phyloP scores from a whole-genome alignment of 2,329 filamentous ascomycete species.

The Stagonosporopsis cucurbitacearum region DNA sequence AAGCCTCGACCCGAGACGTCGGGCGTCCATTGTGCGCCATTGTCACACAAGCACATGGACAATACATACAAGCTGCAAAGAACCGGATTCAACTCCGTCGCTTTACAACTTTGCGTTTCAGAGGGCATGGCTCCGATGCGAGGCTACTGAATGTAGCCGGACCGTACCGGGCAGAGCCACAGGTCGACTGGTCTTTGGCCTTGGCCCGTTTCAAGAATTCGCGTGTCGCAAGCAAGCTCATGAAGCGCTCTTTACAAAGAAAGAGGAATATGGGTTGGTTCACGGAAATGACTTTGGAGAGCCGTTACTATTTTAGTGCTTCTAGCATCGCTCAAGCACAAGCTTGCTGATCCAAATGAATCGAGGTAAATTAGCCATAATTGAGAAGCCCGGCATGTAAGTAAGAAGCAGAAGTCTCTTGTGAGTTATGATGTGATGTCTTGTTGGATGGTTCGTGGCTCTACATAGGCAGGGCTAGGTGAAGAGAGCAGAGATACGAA shows the following conservation, averaged over 20 bases:
- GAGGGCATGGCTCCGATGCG: background rate
- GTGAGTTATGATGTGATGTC: too few relatives aligned
- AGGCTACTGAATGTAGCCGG: background rate
- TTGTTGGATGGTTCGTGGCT: background rate
- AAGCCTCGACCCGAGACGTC: background rate
- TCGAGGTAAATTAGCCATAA: too few relatives aligned
- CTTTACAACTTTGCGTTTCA: background rate
- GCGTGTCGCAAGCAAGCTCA: background rate
- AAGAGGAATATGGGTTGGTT: background rate
- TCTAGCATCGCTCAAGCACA: background rate
- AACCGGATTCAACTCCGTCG: background rate
- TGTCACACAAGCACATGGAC: slow-evolving; percentile 5
- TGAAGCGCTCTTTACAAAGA: background rate
- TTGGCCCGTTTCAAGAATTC: background rate
- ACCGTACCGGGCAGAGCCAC: background rate
- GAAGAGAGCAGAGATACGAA: background rate
- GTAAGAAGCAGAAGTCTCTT: too few relatives aligned
- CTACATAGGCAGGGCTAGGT: too few relatives aligned
- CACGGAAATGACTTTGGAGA: background rate
- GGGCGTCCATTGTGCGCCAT: background rate
- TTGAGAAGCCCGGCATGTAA: too few relatives aligned
- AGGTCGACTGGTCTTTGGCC: background rate
- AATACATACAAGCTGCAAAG: background rate
- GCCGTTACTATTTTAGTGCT: background rate
- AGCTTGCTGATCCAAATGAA: too few relatives aligned